phyloP scores from a whole-genome alignment of 1,284 basidiomycete genomes.

The Anthracocystis setariae region DNA sequence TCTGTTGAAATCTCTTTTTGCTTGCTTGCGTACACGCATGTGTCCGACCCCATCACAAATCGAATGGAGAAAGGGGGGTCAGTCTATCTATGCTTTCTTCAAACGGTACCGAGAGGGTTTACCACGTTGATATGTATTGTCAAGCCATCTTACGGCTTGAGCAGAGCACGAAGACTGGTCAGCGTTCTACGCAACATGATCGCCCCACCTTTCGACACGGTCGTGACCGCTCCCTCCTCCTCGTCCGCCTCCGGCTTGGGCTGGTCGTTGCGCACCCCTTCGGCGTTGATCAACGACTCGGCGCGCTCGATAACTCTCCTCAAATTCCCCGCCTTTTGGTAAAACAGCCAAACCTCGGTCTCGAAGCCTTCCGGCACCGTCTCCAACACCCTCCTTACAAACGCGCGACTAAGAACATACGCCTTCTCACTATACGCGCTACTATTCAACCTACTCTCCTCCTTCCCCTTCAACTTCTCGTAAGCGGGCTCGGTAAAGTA shows the following conservation, averaged over 20 bases:
- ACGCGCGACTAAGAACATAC: slow-evolving; percentile 86
- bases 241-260: slow-evolving; percentile 39
- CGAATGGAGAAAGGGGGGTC: too few species aligned
- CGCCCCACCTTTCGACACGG: slow-evolving; percentile 38
- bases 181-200: slow-evolving; percentile 43
- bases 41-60: too few species aligned
- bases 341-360: slow-evolving; percentile 79
- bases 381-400: slow-evolving; percentile 85
- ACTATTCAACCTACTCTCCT: slow-evolving; percentile 83
- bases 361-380: slow-evolving; percentile 78
- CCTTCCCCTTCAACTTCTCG: slow-evolving; percentile 72
- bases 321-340: slow-evolving; percentile 66
- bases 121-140: too few species aligned
- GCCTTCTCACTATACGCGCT: slow-evolving; percentile 86
- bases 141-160: too few species aligned
- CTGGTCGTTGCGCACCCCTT: not conserved
- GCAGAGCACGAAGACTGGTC: slow-evolving; percentile 7
- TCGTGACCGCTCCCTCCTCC: slow-evolving; percentile 62
- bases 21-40: too few species aligned
- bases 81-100: too few species aligned
- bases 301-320: slow-evolving; percentile 25
- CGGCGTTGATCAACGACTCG: slow-evolving; percentile 10
- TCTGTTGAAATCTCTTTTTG: too few species aligned
- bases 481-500: slow-evolving; percentile 68
- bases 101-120: too few species aligned